Conservation (phyloP, 176 grass and related monocot species). For the Poa pratensis region DNA sequence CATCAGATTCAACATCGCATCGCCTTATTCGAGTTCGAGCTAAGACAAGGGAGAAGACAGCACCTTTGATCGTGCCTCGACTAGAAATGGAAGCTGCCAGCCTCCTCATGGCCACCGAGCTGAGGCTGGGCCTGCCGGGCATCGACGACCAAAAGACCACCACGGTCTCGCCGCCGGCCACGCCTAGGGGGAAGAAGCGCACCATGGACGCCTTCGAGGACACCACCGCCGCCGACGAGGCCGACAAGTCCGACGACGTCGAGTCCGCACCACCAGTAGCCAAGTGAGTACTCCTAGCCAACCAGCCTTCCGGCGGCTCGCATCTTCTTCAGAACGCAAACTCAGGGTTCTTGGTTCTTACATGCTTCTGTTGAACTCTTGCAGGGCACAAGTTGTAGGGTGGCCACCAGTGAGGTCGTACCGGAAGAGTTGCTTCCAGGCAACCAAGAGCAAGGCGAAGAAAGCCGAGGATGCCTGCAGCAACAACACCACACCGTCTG, state of each 20-base stretch:
- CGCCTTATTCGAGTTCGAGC: not conserved
- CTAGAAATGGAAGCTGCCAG: slow-evolving; percentile 64
- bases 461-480: not conserved
- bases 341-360: not conserved
- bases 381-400: slow-evolving; percentile 84
- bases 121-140: slow-evolving; percentile 93
- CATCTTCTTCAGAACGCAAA: not conserved
- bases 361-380: not conserved
- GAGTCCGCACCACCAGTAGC: slow-evolving; percentile 42
- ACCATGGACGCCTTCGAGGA: slow-evolving; percentile 22
- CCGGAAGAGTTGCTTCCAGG: slow-evolving; percentile 79
- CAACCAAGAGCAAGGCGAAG: slow-evolving; percentile 31
- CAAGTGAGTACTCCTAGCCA: slow-evolving; percentile 47
- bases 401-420: slow-evolving; percentile 91
- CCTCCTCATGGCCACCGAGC: slow-evolving; percentile 88
- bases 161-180: not conserved
- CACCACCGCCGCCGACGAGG: not conserved
- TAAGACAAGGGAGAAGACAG: not conserved
- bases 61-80: not conserved
- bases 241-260: not conserved
- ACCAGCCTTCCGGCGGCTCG: not conserved
- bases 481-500: not conserved
- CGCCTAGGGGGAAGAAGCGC: slow-evolving; percentile 55
- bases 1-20: not conserved
- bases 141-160: slow-evolving; percentile 11